These are phyloP conservation scores for Aspergillus carlsbadensis DNA, from an alignment of 495 filamentous ascomycete genomes.

Conservation along the genomic window DNA sequence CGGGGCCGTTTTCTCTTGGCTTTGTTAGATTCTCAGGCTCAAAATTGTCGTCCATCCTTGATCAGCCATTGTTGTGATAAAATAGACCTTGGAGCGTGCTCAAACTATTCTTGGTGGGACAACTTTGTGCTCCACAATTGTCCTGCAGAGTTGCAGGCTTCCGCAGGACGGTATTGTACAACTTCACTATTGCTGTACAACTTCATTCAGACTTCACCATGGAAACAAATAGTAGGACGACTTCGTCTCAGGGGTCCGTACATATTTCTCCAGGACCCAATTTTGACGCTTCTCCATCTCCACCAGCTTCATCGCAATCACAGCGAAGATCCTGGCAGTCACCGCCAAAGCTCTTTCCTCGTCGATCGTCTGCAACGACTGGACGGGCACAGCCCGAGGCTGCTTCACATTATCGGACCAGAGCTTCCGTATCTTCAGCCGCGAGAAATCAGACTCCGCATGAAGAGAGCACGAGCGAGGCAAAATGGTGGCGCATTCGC, in stretches of 20 bases:
- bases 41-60: too few relatives aligned
- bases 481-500: constrained; percentile 61
- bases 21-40: neutral
- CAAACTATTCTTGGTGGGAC: neutral
- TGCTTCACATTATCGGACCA: neutral
- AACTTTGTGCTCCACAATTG: too few relatives aligned
- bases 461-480: neutral
- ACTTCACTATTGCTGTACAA: neutral
- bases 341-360: constrained; percentile 14
- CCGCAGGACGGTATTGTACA: too few relatives aligned
- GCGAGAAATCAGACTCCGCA: neutral
- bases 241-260: constrained; percentile 23
- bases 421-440: neutral
- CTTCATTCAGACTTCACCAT: neutral
- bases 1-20: neutral
- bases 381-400: constrained; percentile 11
- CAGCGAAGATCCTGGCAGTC: constrained; percentile 37
- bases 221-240: constrained; percentile 1
- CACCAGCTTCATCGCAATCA: constrained; percentile 21
- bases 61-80: too few relatives aligned
- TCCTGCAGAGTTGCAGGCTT: too few relatives aligned
- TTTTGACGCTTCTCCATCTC: constrained; percentile 23
- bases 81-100: too few relatives aligned
- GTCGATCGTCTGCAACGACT: constrained; percentile 21
- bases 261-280: constrained; percentile 25